Evolutionary conservation across 2,329 filamentous ascomycete genomes (phyloP).

Genomic region (Endothia cerciana): DNA sequence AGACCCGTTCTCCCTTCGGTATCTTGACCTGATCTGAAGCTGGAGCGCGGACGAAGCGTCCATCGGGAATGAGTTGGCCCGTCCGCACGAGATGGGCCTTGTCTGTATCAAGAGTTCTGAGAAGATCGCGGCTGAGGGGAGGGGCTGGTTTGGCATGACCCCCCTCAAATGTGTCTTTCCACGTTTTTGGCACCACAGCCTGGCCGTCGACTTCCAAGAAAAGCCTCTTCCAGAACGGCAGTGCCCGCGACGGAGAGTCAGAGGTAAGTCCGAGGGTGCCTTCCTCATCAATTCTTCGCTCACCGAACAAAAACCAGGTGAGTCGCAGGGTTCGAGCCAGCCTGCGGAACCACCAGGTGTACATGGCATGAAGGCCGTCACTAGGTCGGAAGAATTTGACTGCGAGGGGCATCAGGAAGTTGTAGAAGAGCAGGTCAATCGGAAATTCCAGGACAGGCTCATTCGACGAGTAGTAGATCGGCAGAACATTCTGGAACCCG

Average conservation of each 20-base stretch:
- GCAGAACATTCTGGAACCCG: conserved; percentile 72
- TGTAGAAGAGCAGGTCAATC: conserved; percentile 92
- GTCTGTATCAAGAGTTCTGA: conserved; percentile 41
- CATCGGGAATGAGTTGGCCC: conserved; percentile 66
- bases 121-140: conserved; percentile 42
- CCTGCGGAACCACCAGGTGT: conserved; percentile 93
- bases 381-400: conserved; percentile 85
- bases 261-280: conserved; percentile 60
- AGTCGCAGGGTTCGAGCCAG: conserved; percentile 81
- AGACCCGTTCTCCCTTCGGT: conserved; percentile 80
- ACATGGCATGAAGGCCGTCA: conserved; percentile 81
- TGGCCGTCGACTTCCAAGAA: conserved; percentile 52
- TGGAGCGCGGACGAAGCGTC: conserved; percentile 87
- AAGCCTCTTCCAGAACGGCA: conserved; percentile 46
- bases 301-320: conserved; percentile 91
- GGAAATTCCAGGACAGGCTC: conserved; percentile 94
- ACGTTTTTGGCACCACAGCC: conserved; percentile 57
- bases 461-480: conserved; percentile 91
- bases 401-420: conserved; percentile 89
- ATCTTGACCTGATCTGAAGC: conserved; percentile 95
- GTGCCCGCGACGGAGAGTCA: conserved; percentile 37
- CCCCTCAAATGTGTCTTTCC: conserved; percentile 58
- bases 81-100: conserved; percentile 53
- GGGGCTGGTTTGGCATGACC: conserved; percentile 49
- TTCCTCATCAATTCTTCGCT: conserved; percentile 81